Evolutionary conservation across 352 stramenopile genomes (phyloP).

Genomic region (Phytophthora pisi): DNA sequence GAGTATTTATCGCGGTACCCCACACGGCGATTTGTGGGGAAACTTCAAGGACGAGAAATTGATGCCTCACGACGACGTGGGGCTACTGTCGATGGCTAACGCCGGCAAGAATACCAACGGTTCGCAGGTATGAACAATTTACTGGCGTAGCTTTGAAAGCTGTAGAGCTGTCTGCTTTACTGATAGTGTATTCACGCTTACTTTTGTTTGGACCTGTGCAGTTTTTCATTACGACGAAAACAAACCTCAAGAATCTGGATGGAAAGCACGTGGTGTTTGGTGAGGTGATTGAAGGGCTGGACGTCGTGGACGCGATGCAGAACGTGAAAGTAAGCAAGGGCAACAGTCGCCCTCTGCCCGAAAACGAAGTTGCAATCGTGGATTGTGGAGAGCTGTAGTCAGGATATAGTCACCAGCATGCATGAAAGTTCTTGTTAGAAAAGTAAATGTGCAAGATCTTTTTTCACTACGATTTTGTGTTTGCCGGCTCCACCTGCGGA

Average conservation of each 20-base stretch:
- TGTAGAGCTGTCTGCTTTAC: background rate
- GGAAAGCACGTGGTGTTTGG: conserved; percentile 98
- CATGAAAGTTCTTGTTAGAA: conserved; percentile 37
- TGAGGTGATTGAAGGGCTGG: conserved; percentile 85
- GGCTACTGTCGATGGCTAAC: conserved; percentile 86
- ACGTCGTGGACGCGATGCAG: conserved; percentile 77
- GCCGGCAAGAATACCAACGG: conserved; percentile 76
- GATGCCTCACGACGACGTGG: conserved; percentile 69
- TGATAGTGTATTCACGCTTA: background rate
- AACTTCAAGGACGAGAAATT: conserved; percentile 89
- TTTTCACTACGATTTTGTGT: conserved; percentile 70
- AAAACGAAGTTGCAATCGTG: conserved; percentile 69
- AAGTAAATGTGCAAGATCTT: conserved; percentile 65
- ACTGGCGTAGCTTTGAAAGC: background rate
- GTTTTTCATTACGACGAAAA: conserved; percentile 85
- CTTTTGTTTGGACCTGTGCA: conserved; percentile 16
- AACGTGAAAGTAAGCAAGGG: conserved; percentile 57
- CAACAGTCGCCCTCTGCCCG: conserved; percentile 53
- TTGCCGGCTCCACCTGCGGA: conserved; percentile 38
- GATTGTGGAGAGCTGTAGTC: conserved; percentile 64
- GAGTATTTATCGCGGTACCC: conserved; percentile 78
- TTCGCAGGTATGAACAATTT: conserved; percentile 55
- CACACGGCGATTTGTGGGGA: conserved; percentile 74
- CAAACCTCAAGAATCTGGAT: conserved; percentile 79
- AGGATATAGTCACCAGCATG: background rate